Conservation (phyloP, 352 stramenopile species). For the Globisporangium rhizosaccharum region DNA sequence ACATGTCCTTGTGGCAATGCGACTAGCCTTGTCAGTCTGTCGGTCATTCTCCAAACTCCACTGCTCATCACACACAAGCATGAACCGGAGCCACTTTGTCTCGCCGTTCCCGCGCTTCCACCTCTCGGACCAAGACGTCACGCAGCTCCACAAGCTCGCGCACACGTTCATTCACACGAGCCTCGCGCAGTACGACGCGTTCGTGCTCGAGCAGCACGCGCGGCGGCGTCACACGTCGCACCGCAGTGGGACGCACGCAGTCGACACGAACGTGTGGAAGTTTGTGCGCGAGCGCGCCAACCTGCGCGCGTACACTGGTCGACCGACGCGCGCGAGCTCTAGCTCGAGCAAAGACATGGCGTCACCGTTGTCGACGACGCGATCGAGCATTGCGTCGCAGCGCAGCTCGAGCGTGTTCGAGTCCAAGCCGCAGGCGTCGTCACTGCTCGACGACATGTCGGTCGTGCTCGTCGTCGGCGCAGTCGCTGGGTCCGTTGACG, state of each 20-base stretch:
- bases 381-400: neutral
- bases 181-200: conserved; percentile 6
- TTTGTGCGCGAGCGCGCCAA: conserved; percentile 4
- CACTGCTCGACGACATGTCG: conserved; percentile 9
- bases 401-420: neutral
- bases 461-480: conserved; percentile 25
- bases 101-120: conserved; percentile 8
- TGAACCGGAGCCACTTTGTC: neutral
- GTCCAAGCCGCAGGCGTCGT: neutral
- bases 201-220: conserved; percentile 2
- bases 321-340: neutral
- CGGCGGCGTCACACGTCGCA: neutral
- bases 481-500: conserved; percentile 26
- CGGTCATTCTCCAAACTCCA: neutral
- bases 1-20: too few relatives aligned
- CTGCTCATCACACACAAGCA: neutral
- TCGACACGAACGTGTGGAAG: conserved; percentile 3
- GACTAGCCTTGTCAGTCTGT: neutral
- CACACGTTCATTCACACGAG: neutral
- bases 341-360: neutral
- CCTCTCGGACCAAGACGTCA: conserved; percentile 1
- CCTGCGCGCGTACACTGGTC: conserved; percentile 3
- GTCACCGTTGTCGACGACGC: neutral
- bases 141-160: conserved; percentile 3
- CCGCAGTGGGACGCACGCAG: neutral